phyloP scores from a whole-genome alignment of 1,139 yeast genomes.

The Nematodospora anomalae region DNA sequence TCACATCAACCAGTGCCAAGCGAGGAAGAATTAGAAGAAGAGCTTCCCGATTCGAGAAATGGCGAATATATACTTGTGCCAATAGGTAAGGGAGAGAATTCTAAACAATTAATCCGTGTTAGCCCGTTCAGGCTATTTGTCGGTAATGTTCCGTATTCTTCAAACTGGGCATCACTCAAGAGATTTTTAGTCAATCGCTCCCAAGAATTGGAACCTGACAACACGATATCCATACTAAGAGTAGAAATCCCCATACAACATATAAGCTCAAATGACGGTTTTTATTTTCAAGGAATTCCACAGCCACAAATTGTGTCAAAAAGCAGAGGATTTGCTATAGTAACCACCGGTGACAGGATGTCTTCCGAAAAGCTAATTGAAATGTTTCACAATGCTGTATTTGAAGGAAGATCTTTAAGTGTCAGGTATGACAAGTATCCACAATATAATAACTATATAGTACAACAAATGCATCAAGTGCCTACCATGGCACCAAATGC shows the following conservation, averaged over 20 bases:
- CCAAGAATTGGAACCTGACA: constrained; percentile 29
- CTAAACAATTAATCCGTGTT: constrained; percentile 25
- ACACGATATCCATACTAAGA: constrained; percentile 36
- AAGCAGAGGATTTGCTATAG: constrained; percentile 67
- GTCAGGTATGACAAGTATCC: constrained; percentile 59
- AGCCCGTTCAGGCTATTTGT: constrained; percentile 47
- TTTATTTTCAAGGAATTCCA: constrained; percentile 2
- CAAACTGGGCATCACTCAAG: constrained; percentile 58
- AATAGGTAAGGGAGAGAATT: constrained; percentile 35
- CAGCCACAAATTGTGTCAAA: constrained; percentile 12
- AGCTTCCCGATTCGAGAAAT: constrained; percentile 29
- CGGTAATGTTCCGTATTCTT: constrained; percentile 58
- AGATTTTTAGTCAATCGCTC: constrained; percentile 42
- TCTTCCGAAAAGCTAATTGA: constrained; percentile 54
- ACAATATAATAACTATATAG: constrained; percentile 34
- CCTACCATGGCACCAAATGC: not conserved
- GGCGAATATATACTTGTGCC: constrained; percentile 22
- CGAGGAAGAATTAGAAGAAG: constrained; percentile 6
- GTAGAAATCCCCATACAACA: constrained; percentile 57
- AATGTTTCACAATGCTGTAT: constrained; percentile 48
- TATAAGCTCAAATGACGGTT: constrained; percentile 5
- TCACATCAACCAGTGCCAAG: constrained; percentile 5
- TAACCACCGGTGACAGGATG: constrained; percentile 48
- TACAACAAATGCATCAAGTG: constrained; percentile 23
- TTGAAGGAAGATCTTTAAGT: constrained; percentile 59